Conservation (phyloP, 306 rosid genomes). For the Dalbergia cochinchinensis region DNA sequence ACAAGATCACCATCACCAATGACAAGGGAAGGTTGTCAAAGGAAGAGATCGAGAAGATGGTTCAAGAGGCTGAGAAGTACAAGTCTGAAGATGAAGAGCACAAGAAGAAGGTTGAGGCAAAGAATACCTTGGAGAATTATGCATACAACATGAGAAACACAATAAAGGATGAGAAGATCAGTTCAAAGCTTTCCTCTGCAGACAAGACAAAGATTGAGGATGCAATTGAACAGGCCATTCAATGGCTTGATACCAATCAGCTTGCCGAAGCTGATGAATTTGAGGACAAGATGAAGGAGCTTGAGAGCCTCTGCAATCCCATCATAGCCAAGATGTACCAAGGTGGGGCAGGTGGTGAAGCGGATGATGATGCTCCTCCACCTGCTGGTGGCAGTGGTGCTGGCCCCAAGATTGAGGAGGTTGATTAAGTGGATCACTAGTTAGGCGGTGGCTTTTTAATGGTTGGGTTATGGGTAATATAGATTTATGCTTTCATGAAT, state of each 20-base stretch:
- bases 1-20: constrained; percentile 82
- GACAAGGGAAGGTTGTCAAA: constrained; percentile 80
- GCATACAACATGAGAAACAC: constrained; percentile 85
- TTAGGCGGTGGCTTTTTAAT: not conserved
- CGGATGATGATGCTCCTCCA: constrained; percentile 64
- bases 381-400: constrained; percentile 69
- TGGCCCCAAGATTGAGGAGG: constrained; percentile 87
- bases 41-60: constrained; percentile 85
- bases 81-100: constrained; percentile 83
- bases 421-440: constrained; percentile 51
- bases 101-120: constrained; percentile 78
- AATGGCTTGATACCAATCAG: constrained; percentile 76
- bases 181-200: constrained; percentile 58
- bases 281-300: constrained; percentile 87
- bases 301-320: constrained; percentile 72
- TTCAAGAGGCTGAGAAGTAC: constrained; percentile 85
- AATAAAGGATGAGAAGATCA: constrained; percentile 73
- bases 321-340: constrained; percentile 84
- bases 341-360: constrained; percentile 57
- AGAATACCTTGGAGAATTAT: constrained; percentile 78
- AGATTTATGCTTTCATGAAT: constrained; percentile 20
- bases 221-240: constrained; percentile 68
- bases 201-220: constrained; percentile 81
- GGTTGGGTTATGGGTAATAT: not conserved
- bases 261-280: constrained; percentile 75